phyloP scores from a whole-genome alignment of 306 rosid genomes.

The Acacia crassicarpa region DNA sequence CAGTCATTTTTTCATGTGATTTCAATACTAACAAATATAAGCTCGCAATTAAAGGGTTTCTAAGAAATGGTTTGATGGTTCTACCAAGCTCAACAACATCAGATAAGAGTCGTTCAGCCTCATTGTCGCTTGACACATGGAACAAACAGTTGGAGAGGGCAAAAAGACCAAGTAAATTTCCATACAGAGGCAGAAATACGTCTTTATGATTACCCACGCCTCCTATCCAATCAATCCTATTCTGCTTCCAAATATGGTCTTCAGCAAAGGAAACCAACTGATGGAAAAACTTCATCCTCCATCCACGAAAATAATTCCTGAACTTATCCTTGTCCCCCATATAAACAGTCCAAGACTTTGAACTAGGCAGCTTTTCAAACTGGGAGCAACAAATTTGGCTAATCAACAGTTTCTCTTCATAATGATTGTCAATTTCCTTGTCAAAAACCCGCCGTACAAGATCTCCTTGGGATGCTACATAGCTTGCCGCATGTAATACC shows the following conservation, averaged over 20 bases:
- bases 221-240: conserved; percentile 77
- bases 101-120: conserved; percentile 34
- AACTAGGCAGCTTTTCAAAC: conserved; percentile 61
- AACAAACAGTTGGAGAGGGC: conserved; percentile 74
- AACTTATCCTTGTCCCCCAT: conserved; percentile 41
- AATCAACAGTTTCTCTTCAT: conserved; percentile 89
- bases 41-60: conserved; percentile 73
- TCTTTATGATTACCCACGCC: conserved; percentile 96
- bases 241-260: conserved; percentile 49
- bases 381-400: conserved; percentile 84
- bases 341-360: conserved; percentile 41
- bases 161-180: conserved; percentile 75
- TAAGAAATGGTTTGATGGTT: conserved; percentile 61
- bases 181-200: conserved; percentile 79
- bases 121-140: conserved; percentile 33
- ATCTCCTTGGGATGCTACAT: conserved; percentile 56
- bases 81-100: conserved; percentile 57
- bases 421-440: conserved; percentile 94
- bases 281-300: conserved; percentile 58
- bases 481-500: conserved; percentile 53
- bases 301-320: conserved; percentile 45
- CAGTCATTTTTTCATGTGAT: conserved; percentile 52
- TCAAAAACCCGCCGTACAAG: conserved; percentile 89
- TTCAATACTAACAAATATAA: conserved; percentile 58
- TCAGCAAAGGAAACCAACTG: conserved; percentile 62